Evolutionary conservation across 768 basidiomycete species (phyloP).

Genomic region (Asterophora parasitica): DNA sequence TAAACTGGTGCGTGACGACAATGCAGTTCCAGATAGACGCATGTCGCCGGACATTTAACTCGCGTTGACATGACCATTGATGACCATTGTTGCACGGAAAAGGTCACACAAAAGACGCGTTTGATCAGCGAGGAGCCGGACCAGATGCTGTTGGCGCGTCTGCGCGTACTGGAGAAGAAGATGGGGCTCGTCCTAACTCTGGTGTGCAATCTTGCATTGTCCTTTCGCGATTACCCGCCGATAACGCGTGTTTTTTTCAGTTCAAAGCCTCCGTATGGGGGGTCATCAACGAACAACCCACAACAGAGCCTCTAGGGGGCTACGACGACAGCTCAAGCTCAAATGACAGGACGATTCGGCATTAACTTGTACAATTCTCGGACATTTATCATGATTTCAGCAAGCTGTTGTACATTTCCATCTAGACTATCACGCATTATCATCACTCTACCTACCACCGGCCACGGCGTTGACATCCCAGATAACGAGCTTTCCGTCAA

Average conservation of each 20-base stretch:
- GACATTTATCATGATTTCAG: neutral
- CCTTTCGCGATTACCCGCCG: conserved; percentile 28
- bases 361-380: conserved; percentile 12
- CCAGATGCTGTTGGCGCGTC: conserved; percentile 63
- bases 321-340: conserved; percentile 20
- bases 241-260: conserved; percentile 31
- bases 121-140: conserved; percentile 73
- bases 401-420: neutral
- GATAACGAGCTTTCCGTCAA: conserved; percentile 89
- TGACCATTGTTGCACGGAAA: conserved; percentile 1
- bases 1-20: conserved; percentile 53
- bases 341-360: conserved; percentile 25
- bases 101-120: conserved; percentile 70
- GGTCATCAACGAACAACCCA: conserved; percentile 77
- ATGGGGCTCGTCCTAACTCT: conserved; percentile 94
- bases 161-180: conserved; percentile 84
- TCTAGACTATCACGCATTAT: neutral
- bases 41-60: too few species aligned
- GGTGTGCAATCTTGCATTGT: conserved; percentile 41
- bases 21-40: neutral
- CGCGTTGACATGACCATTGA: neutral
- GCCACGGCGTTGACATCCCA: conserved; percentile 74
- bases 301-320: conserved; percentile 20
- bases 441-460: conserved; percentile 15
- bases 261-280: conserved; percentile 98